Evolutionary conservation across 2,329 filamentous ascomycete genomes (phyloP), one percentile per base, ranked within the genome.

Genomic region (Sphaerostilbella broomeana): DNA sequence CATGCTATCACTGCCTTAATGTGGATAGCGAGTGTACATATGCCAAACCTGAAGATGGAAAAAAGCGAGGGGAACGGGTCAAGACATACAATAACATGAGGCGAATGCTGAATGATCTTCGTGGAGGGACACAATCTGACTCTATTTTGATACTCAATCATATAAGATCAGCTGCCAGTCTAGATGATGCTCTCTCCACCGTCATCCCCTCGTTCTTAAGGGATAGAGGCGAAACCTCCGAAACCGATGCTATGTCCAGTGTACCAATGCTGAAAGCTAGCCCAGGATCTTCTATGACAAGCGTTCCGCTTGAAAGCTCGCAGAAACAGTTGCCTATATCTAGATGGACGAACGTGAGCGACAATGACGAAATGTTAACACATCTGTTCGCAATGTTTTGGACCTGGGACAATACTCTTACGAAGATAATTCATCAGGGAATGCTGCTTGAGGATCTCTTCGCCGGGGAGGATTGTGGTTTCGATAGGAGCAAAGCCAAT

Each of bases 331-430:
- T 37, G 36, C 52, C 29, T 2, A 8, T 54, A 2, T 46, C 52
- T 4, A 33, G 25, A 13, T 56, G 53, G 53, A 53, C 51, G 1
- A 28, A 6, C 1, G 37, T 51, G 10, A 40, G 22, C 5, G 42
- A n/a, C n/a, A n/a, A 51, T 18, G 40, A 54, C n/a, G 20, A 20
- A 8, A 6, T 33, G 4, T 18, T 52, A n/a, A 51, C 38, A 2
- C 37, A 48, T 17, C 25, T 52, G 2, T 25, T 54, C 7, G 42
- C 36, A 2, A 18, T 53, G 0, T 55, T 54, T 22, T 56, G 50
- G 48, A 44, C 45, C 4, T 56, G 51, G 53, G 52, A 56, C 17
- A 44, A 38, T 17, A 46, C 42, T 1, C 15, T 53, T 2, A 36
- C 43, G 0, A 34, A 38, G 7, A 20, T 52, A 6, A 28, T 54